phyloP scores from a whole-genome alignment of 2,329 filamentous ascomycete species.

The Thelonectria discophora region DNA sequence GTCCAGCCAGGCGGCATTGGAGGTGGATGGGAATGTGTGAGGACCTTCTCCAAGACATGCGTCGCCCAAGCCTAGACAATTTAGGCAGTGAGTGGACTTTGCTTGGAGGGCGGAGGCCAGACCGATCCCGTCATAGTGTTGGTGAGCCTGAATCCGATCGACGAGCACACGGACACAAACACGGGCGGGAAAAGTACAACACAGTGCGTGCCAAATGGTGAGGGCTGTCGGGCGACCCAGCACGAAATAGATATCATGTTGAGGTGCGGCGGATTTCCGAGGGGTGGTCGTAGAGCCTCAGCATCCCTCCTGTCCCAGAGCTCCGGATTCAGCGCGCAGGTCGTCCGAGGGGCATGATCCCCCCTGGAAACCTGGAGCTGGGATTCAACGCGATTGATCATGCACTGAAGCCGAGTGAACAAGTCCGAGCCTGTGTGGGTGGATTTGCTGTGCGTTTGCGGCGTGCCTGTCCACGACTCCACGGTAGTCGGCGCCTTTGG shows the following conservation, averaged over 20 bases:
- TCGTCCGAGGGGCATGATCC: slow-evolving; percentile 9
- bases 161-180: slow-evolving; percentile 20
- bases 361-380: slow-evolving; percentile 9
- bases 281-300: slow-evolving; percentile 22
- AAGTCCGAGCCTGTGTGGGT: slow-evolving; percentile 6
- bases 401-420: slow-evolving; percentile 1
- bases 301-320: slow-evolving; percentile 28
- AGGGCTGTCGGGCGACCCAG: slow-evolving; percentile 1
- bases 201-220: slow-evolving; percentile 25
- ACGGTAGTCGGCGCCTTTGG: slow-evolving; percentile 3
- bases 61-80: slow-evolving; percentile 2
- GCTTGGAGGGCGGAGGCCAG: slow-evolving; percentile 24
- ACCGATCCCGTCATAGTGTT: slow-evolving; percentile 24
- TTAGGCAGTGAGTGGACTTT: slow-evolving; percentile 23
- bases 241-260: slow-evolving; percentile 2
- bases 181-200: slow-evolving; percentile 6
- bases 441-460: not conserved
- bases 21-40: slow-evolving; percentile 10
- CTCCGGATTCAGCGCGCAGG: slow-evolving; percentile 31
- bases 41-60: not conserved
- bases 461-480: not conserved
- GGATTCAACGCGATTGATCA: slow-evolving; percentile 12
- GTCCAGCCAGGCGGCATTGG: slow-evolving; percentile 13
- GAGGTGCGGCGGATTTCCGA: slow-evolving; percentile 15
- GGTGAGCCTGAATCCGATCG: slow-evolving; percentile 30